Percentiles rank a stretch among this genome's conserved stretches.
phyloP scores from a whole-genome alignment of 441 rosid species.

The Pelargonium cotyledonis region DNA sequence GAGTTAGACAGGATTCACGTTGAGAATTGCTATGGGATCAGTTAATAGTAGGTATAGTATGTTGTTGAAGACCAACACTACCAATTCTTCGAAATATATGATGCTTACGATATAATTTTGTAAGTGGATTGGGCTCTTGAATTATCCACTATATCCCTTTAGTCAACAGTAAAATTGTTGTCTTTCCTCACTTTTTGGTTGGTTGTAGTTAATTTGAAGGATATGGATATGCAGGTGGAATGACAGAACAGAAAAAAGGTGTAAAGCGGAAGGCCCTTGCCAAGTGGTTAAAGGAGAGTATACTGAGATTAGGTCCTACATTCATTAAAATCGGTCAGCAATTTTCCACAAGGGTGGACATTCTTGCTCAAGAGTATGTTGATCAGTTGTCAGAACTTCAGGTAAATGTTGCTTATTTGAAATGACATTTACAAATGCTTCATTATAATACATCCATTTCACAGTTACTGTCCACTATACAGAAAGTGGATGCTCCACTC shows the following conservation, averaged over 20 bases:
- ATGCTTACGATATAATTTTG: too few relatives aligned
- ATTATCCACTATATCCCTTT: background rate
- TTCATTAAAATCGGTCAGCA: conserved; percentile 98
- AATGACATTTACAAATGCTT: background rate
- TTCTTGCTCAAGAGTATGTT: conserved; percentile 96
- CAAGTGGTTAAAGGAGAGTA: conserved; percentile 89
- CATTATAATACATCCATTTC: background rate
- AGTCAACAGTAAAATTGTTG: background rate
- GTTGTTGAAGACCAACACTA: too few relatives aligned
- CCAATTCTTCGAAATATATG: too few relatives aligned
- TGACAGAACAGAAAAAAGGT: conserved; percentile 75
- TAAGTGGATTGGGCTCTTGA: too few relatives aligned
- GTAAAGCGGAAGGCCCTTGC: conserved; percentile 66
- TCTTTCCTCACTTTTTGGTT: background rate
- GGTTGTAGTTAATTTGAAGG: conserved; percentile 8
- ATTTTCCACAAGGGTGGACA: conserved; percentile 94
- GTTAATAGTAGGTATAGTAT: too few relatives aligned
- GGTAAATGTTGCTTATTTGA: conserved; percentile 35
- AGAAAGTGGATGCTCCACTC: background rate
- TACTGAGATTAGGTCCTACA: conserved; percentile 91
- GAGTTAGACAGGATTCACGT: too few relatives aligned
- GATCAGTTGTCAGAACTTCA: conserved; percentile 96
- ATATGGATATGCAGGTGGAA: conserved; percentile 53
- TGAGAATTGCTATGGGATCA: too few relatives aligned
- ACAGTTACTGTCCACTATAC: background rate